phyloP scores from a whole-genome alignment of 306 rosid species.

The Castanea mollissima region DNA sequence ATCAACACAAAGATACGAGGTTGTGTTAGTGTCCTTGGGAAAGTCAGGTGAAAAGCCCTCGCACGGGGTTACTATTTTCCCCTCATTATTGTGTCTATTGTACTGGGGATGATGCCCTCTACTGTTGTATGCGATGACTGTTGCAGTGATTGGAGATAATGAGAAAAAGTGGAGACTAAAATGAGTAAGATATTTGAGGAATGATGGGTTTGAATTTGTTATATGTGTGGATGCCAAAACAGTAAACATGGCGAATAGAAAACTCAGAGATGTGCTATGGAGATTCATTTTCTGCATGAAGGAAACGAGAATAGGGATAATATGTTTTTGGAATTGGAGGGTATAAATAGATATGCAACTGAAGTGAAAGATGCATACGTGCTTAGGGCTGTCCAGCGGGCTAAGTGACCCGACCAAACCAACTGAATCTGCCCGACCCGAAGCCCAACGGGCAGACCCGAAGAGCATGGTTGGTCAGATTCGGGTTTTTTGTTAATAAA shows the following conservation, averaged over 20 bases:
- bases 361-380: constrained; percentile 57
- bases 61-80: constrained; percentile 33
- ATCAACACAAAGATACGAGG: constrained; percentile 72
- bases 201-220: constrained; percentile 32
- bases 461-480: no score
- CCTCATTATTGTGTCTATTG: constrained; percentile 21
- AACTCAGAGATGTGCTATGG: constrained; percentile 31
- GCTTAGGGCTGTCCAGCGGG: no score
- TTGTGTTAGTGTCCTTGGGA: constrained; percentile 54
- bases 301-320: constrained; percentile 9
- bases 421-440: no score
- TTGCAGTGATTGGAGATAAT: constrained; percentile 8
- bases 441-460: no score
- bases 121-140: constrained; percentile 11
- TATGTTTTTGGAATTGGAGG: neutral
- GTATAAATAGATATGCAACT: constrained; percentile 43
- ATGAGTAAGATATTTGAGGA: constrained; percentile 23
- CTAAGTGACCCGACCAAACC: no score
- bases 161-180: constrained; percentile 22
- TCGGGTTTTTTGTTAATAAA: no score
- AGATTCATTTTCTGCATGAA: constrained; percentile 35
- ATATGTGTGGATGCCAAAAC: constrained; percentile 45
- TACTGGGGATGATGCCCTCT: constrained; percentile 33
- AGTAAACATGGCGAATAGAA: constrained; percentile 44
- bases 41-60: constrained; percentile 56